Evolutionary conservation across 2,329 filamentous ascomycete genomes (phyloP).

Genomic region (Fusarium nelsonii): DNA sequence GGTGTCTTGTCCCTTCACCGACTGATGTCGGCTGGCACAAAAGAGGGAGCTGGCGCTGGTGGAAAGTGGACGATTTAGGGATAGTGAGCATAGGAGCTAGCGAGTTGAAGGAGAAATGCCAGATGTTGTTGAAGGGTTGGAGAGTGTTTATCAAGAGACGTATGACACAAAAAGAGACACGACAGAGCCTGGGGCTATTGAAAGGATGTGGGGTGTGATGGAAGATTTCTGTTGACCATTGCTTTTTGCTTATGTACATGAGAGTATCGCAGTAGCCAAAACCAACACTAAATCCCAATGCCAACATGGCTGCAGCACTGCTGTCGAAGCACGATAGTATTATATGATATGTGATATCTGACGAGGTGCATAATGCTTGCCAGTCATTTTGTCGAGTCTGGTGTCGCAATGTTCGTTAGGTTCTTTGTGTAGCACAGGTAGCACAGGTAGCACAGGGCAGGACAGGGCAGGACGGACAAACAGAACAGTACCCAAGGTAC

Average conservation of each 20-base stretch:
- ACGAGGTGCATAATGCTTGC: neutral
- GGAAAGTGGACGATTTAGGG: neutral
- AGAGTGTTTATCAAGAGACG: neutral
- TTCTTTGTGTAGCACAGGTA: neutral
- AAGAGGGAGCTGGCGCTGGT: constrained; percentile 1
- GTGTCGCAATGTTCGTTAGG: neutral
- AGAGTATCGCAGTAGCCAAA: constrained; percentile 29
- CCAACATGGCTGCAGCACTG: constrained; percentile 13
- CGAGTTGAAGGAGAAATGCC: neutral
- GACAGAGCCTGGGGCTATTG: constrained; percentile 12
- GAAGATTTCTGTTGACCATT: constrained; percentile 19
- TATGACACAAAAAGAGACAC: neutral
- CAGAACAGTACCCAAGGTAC: too few species aligned
- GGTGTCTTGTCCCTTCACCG: constrained; percentile 7
- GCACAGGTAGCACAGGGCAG: too few species aligned
- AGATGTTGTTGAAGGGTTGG: neutral
- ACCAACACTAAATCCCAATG: neutral
- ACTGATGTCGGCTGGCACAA: constrained; percentile 14
- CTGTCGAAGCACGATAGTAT: neutral
- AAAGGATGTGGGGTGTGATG: constrained; percentile 23
- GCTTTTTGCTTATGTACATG: constrained; percentile 29
- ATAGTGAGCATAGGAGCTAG: neutral
- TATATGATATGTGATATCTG: neutral
- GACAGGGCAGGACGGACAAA: too few species aligned
- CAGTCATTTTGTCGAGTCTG: neutral